Percentiles rank a stretch among this genome's conserved stretches.
Evolutionary conservation across 257 asterid species (phyloP).

Genomic region (Osmanthus fragrans): DNA sequence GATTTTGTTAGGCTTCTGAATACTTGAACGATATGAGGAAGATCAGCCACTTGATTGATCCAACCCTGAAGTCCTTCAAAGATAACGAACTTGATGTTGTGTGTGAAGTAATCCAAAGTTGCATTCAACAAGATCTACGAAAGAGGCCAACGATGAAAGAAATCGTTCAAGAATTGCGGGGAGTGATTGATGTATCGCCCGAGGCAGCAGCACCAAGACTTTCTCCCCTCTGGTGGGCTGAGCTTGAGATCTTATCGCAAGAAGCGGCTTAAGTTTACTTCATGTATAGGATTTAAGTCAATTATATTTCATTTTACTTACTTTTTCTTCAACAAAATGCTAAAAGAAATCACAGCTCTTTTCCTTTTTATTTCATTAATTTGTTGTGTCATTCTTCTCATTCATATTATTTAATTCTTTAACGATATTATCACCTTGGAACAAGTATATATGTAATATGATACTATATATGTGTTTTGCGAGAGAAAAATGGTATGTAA

Average conservation of each 20-base stretch:
- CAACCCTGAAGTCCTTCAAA: slow-evolving; percentile 63
- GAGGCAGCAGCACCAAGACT: slow-evolving; percentile 79
- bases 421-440: not conserved
- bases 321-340: not conserved
- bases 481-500: not conserved
- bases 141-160: slow-evolving; percentile 68
- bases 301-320: not conserved
- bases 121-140: slow-evolving; percentile 49
- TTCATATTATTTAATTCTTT: not conserved
- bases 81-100: slow-evolving; percentile 57
- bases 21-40: slow-evolving; percentile 51
- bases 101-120: slow-evolving; percentile 66
- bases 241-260: slow-evolving; percentile 85
- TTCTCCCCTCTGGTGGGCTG: slow-evolving; percentile 99
- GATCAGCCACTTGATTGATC: slow-evolving; percentile 53
- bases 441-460: not conserved
- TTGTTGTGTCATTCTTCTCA: not conserved
- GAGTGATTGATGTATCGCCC: slow-evolving; percentile 57
- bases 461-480: not conserved
- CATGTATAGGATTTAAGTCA: not conserved
- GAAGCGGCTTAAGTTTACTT: slow-evolving; percentile 58
- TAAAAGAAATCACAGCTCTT: not conserved
- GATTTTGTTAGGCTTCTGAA: slow-evolving; percentile 48
- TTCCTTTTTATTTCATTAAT: not conserved
- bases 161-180: slow-evolving; percentile 48